Evolutionary conservation across 805 yeast genomes (phyloP), one percentile per base, ranked within the genome.

Genomic region (Cyberlindnera subsufficiens): DNA sequence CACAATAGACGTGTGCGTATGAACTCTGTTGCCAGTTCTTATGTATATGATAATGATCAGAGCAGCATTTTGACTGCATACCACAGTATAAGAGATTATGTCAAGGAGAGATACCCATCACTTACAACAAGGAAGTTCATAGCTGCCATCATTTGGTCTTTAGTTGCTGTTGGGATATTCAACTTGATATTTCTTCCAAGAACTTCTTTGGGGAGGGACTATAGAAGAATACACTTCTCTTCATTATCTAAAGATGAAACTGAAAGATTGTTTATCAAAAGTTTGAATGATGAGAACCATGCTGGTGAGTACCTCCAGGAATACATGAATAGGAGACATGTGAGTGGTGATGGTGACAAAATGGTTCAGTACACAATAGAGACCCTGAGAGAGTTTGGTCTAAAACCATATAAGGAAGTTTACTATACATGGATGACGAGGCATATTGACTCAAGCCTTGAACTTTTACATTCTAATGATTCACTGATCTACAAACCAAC

Each of bases 201-300:
- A 44, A 86, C 97, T 1, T 86, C 96, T 2, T 66, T 87, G 16
- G 78, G 84, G 39, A 67, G 96, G 50, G 96, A 90, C 61, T 77
- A 85, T 54, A 73, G 91, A 53, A 66, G 96, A 39, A 60, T 86
- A 50, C 86, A 87, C 61, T 80, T 82, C 29, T 72, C 79, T 30
- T 73, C 68, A 41, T 58, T 86, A 38, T 81, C 95, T 3, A 72
- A 71, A 42, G 72, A 78, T 9, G 96, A 89, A 49, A 71, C 84
- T 27, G 80, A 84, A 51, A 68, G 96, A 30, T 60, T 77, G 16
- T 80, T 73, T 50, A 56, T 86, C 39, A 65, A 64, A 18, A 53
- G 67, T 3, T 54, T 77, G 35, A 49, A 55, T 27, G 50, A 56
- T n/a, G 38, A 36, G 4, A 37, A 37, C 14, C 35, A 37, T 7